phyloP scores from a whole-genome alignment of 495 filamentous ascomycete species.

The Jackrogersella minutella region DNA sequence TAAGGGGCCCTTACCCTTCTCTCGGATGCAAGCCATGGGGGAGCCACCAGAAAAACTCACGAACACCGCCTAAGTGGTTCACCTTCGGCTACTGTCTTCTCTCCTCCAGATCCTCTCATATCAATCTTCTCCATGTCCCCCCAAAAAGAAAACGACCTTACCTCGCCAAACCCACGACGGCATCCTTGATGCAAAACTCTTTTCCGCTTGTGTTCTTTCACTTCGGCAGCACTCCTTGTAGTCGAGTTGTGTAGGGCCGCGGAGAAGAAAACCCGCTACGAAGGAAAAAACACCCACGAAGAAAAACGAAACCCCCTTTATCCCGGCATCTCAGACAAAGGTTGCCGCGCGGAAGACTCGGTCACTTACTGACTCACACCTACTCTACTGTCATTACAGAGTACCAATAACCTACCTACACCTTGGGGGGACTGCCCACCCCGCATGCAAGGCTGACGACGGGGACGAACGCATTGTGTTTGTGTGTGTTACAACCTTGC shows the following conservation, averaged over 20 bases:
- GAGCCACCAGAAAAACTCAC: neutral
- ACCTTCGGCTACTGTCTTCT: slow-evolving; percentile 27
- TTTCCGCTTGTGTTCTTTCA: neutral
- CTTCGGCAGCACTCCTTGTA: neutral
- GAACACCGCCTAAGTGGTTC: slow-evolving; percentile 32
- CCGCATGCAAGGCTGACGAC: slow-evolving; percentile 43
- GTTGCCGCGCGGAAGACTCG: neutral
- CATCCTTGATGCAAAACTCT: neutral
- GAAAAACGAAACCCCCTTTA: neutral
- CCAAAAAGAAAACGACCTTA: neutral
- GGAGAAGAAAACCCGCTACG: neutral
- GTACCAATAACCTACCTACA: slow-evolving; percentile 12
- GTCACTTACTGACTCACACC: neutral
- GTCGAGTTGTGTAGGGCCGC: neutral
- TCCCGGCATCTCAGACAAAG: neutral
- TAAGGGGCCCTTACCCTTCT: slow-evolving; percentile 39
- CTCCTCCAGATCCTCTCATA: neutral
- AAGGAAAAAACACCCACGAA: neutral
- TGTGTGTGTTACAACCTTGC: neutral
- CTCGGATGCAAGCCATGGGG: slow-evolving; percentile 27
- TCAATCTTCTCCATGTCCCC: neutral
- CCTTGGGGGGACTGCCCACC: slow-evolving; percentile 16
- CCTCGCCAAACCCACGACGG: neutral
- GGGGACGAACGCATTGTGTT: slow-evolving; percentile 16
- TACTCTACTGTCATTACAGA: slow-evolving; percentile 26